Conservation (phyloP, 306 rosid species). For the Cicer chorassanicum region DNA sequence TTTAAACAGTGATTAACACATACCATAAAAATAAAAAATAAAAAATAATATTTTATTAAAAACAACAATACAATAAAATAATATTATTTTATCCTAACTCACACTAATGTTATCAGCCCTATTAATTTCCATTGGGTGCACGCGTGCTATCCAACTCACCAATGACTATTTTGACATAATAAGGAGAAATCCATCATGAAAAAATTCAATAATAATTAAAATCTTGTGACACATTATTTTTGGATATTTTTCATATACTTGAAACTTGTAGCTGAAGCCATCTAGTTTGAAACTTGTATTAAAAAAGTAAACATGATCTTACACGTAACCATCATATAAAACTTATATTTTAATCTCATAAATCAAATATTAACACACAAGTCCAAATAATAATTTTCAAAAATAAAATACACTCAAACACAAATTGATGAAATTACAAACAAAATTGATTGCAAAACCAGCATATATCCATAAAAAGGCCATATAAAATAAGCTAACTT, state of each 20-base stretch:
- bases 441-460: slow-evolving; percentile 63
- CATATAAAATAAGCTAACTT: slow-evolving; percentile 40
- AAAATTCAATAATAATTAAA: neutral
- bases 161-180: too few species aligned
- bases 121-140: too few species aligned
- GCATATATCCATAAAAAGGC: slow-evolving; percentile 45
- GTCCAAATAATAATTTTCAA: slow-evolving; percentile 33
- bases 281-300: neutral
- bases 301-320: too few species aligned
- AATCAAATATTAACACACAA: slow-evolving; percentile 42
- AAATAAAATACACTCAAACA: neutral
- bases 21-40: too few species aligned
- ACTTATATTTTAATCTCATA: slow-evolving; percentile 31
- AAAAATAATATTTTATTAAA: too few species aligned
- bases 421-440: slow-evolving; percentile 39
- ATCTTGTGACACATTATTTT: slow-evolving; percentile 7
- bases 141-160: too few species aligned
- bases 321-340: slow-evolving; percentile 14
- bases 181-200: too few species aligned
- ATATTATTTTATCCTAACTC: too few species aligned
- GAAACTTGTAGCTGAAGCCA: slow-evolving; percentile 31
- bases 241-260: slow-evolving; percentile 4
- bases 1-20: too few species aligned
- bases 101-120: too few species aligned
- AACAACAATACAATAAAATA: too few species aligned